Percentiles rank a stretch among this genome's conserved stretches.
Conservation (phyloP, 345 rosid genomes). For the Euphorbia lathyris region DNA sequence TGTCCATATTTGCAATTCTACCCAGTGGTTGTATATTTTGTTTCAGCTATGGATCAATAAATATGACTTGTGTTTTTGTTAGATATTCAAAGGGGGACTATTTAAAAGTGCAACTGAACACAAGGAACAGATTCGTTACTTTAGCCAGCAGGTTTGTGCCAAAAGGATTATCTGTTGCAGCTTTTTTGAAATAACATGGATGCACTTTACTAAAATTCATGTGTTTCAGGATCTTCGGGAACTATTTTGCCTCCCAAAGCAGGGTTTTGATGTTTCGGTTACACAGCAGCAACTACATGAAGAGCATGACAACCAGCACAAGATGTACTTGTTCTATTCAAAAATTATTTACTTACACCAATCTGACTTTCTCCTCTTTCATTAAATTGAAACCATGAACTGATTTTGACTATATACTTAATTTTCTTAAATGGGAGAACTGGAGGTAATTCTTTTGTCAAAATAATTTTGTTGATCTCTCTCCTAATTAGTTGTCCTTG, state of each 20-base stretch:
- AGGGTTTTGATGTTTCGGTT: conserved; percentile 81
- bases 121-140: conserved; percentile 94
- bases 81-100: conserved; percentile 94
- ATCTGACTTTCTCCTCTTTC: not conserved
- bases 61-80: not conserved
- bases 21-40: not conserved
- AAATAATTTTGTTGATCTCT: not conserved
- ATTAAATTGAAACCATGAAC: not conserved
- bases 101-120: conserved; percentile 95
- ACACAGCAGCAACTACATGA: conserved; percentile 88
- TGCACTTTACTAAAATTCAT: conserved; percentile 1
- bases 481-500: not conserved
- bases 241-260: conserved; percentile 79
- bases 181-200: conserved; percentile 10
- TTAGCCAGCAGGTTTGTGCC: conserved; percentile 75
- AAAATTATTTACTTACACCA: not conserved
- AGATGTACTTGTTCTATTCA: conserved; percentile 46
- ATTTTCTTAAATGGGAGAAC: not conserved
- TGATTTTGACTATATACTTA: not conserved
- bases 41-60: conserved; percentile 4
- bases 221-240: conserved; percentile 78
- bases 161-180: conserved; percentile 6
- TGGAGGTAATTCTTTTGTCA: not conserved
- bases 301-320: conserved; percentile 74
- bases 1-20: not conserved